phyloP scores from a whole-genome alignment of 495 filamentous ascomycete species.

The Haplographium delicatum region DNA sequence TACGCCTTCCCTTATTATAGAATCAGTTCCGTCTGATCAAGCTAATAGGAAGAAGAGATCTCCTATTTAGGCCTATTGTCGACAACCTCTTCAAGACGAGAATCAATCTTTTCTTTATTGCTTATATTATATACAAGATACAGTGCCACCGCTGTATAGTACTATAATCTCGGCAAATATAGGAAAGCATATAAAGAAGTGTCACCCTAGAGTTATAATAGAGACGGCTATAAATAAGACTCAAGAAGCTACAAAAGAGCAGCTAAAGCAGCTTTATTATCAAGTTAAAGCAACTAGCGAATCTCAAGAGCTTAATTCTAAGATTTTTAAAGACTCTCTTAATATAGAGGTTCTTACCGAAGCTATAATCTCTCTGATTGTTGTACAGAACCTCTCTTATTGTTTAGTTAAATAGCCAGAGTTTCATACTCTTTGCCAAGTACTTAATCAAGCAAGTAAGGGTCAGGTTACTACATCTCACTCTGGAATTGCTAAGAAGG shows the following conservation, averaged over 20 bases:
- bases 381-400: background rate
- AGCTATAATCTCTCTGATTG: background rate
- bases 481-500: background rate
- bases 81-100: too few species aligned
- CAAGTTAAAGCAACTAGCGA: background rate
- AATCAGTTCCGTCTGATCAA: too few species aligned
- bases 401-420: background rate
- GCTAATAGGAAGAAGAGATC: too few species aligned
- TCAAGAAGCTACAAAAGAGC: background rate
- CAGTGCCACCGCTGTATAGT: too few species aligned
- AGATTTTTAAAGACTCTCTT: background rate
- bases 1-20: too few species aligned
- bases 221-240: background rate
- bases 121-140: too few species aligned
- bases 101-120: too few species aligned
- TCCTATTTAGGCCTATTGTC: too few species aligned
- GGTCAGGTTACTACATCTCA: background rate
- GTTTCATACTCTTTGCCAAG: background rate
- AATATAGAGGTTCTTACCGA: background rate
- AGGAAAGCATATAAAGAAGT: background rate
- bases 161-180: too few species aligned
- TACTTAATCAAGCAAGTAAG: background rate
- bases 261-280: background rate
- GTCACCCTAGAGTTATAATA: background rate
- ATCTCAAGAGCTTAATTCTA: background rate